Percentiles rank a stretch among this genome's conserved stretches.
Conservation (phyloP, 805 yeast species). For the Lipomyces mesembrius region DNA sequence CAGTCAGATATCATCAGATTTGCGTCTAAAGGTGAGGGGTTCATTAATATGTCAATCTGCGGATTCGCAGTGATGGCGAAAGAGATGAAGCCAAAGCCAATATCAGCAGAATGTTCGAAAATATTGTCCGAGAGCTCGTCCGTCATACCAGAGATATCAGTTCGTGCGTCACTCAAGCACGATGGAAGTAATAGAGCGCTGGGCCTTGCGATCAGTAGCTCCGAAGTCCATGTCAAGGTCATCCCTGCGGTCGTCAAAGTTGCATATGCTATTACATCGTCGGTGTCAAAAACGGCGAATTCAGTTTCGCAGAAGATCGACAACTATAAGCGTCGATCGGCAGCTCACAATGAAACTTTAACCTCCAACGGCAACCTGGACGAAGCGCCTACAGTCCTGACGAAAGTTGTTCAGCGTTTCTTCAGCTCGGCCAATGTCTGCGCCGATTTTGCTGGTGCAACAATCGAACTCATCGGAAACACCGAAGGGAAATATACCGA, state of each 20-base stretch:
- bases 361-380: not conserved
- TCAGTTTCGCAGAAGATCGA: slow-evolving; percentile 21
- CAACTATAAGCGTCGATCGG: slow-evolving; percentile 25
- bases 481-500: slow-evolving; percentile 33
- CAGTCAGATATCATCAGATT: slow-evolving; percentile 17
- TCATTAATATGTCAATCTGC: slow-evolving; percentile 19
- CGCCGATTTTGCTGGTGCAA: slow-evolving; percentile 33
- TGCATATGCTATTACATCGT: slow-evolving; percentile 13
- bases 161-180: slow-evolving; percentile 16
- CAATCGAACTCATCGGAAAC: slow-evolving; percentile 27
- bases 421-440: slow-evolving; percentile 23
- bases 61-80: slow-evolving; percentile 15
- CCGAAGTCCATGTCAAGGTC: slow-evolving; percentile 18
- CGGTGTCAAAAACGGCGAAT: slow-evolving; percentile 12
- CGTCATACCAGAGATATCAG: slow-evolving; percentile 24
- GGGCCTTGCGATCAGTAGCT: slow-evolving; percentile 21
- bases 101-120: slow-evolving; percentile 1
- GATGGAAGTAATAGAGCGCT: slow-evolving; percentile 19
- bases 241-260: slow-evolving; percentile 26
- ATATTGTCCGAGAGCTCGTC: slow-evolving; percentile 15
- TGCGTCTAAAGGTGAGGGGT: slow-evolving; percentile 25
- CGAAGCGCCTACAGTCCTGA: not conserved
- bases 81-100: not conserved
- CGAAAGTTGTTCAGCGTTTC: not conserved
- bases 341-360: slow-evolving; percentile 8